Base-by-base conservation (phyloP, 129 eudicot species). In the Pulicaria dysenterica region DNA sequence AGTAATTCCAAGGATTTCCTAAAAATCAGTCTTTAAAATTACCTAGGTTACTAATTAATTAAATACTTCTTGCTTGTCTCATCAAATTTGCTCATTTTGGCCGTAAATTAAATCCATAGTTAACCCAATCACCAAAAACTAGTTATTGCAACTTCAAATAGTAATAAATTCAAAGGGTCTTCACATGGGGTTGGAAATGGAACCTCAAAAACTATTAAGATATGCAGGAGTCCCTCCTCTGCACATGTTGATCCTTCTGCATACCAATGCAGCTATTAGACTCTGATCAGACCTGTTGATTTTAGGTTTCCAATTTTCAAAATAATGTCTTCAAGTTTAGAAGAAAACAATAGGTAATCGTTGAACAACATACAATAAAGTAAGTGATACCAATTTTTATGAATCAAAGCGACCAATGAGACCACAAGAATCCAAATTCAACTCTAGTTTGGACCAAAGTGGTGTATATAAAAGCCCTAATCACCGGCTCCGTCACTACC, bases 261-360 rank as follows among this genome's bases (percentile, higher is more conserved):
- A 13, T 59, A 38, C 16, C 42, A 39, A 17, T 61, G 67, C n/a
- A 57, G 38, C 34, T 57, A 57, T 57, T 40, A 62, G 5, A 12
- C 68, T 40, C 24, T 61, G 0, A 14, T 31, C 42, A 34, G 14
- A 12, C 17, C 2, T 13, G 47, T n/a, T 60, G 10, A 38, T 39
- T 61, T 61, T 43, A 24, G 42, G 31, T 19, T 70, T 70, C 37
- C 48, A 45, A 58, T 45, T 58, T 10, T 10, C 58, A 58, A 44
- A 58, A 58, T 9, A 5, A 10, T 3, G 36, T 5, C 36, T 58
- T 58, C 63, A 58, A 3, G 12, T 55, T 40, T 42, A 55, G 75
- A 54, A 70, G 42, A 70, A 54, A 70, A 55, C 75, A 41, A 56
- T 6, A 56, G 54, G 8, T 8, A 24, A 36, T 59, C 46, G 38